Base-by-base conservation (phyloP, 306 rosid genomes). In the Biancaea sappan region DNA sequence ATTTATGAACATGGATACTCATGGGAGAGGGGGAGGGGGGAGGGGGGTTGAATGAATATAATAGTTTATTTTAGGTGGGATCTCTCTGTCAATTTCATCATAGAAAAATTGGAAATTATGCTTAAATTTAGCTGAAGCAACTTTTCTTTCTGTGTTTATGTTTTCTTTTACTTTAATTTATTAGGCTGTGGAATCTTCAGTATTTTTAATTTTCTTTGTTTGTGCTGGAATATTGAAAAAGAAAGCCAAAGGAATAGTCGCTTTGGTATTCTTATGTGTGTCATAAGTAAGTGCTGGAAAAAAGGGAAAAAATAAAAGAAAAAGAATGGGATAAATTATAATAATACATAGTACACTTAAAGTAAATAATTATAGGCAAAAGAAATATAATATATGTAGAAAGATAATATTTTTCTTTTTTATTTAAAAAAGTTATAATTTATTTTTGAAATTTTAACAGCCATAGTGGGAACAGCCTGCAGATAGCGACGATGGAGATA, bases 401-500 rank as follows among this genome's bases (percentile, higher is more conserved):
- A 72, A 35, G 19, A 28, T 58, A 46, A 9, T 41, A 11, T 26
- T 25, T 65, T 44, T 25, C 4, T 34, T 0, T 21, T 67, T 10
- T 0, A 12, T 48, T 48, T 15, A 46, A 6, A n/a, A n/a, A n/a
- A n/a, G n/a, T n/a, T 59, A 2, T 58, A 1, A 75, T 43, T 26
- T 25, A 53, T 62, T 24, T 11, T 35, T 71, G 22, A 72, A 40
- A 46, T 29, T n/a, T 22, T 38, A 73, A 73, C 26, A 35, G 77
- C 67, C 31, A 47, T 53, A 81, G 83, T 73, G 87, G 88, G 84
- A 85, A 83, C 91, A 83, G 86, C 66, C 61, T 70, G 77, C 78
- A 50, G 85, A 87, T 59, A 71, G 83, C 80, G 85, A 83, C 75
- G 80, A 85, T 65, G 85, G 63, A 57, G 90, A 87, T 83, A 74